Conservation (phyloP, 106 monocot species). For the Posidonia australis region DNA sequence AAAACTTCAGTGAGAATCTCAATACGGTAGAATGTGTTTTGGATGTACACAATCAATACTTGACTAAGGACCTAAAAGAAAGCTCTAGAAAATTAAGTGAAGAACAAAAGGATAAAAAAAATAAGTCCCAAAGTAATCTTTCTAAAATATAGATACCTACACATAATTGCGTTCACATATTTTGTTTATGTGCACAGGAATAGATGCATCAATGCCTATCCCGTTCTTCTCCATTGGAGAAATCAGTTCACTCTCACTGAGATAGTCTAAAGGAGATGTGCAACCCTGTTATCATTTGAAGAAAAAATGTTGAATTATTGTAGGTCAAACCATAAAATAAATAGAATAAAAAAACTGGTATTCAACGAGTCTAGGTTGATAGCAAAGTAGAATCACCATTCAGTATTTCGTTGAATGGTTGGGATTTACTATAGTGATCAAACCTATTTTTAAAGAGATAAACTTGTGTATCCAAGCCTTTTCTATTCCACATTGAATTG, state of each 20-base stretch:
- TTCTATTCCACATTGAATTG: slow-evolving; percentile 95
- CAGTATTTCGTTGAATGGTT: no score
- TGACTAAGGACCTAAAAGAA: no score
- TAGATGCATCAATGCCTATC: slow-evolving; percentile 96
- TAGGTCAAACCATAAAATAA: no score
- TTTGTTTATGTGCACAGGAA: slow-evolving; percentile 91
- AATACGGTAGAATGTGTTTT: no score
- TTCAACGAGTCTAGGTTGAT: no score
- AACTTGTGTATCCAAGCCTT: slow-evolving; percentile 78
- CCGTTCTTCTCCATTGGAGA: slow-evolving; percentile 98
- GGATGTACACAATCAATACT: neutral
- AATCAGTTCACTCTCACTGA: slow-evolving; percentile 95
- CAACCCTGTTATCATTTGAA: slow-evolving; percentile 41
- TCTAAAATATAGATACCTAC: slow-evolving; percentile 43
- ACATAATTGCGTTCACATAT: slow-evolving; percentile 97
- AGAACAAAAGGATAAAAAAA: no score
- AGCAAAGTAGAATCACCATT: no score
- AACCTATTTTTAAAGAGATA: slow-evolving; percentile 89
- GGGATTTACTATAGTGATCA: neutral
- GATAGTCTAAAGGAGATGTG: slow-evolving; percentile 87
- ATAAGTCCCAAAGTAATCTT: no score
- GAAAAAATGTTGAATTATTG: neutral
- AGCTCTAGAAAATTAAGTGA: no score
- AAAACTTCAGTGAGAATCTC: no score
- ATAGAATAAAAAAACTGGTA: no score